Evolutionary conservation across 129 eudicot species (phyloP).

Genomic region (Centella asiatica): DNA sequence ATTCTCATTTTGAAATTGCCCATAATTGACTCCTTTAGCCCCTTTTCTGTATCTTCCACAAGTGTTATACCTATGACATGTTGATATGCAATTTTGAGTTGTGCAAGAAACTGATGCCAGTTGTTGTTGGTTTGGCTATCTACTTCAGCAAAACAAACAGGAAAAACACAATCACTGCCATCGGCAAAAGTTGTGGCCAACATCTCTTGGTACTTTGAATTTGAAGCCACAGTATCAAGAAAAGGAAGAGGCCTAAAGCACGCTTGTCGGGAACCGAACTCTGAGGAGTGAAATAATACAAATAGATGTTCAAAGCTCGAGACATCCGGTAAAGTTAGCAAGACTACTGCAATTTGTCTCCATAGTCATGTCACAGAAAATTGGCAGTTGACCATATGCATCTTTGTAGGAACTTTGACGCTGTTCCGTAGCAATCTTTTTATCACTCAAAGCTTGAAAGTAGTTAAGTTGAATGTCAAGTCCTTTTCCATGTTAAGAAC

Average conservation of each 20-base stretch:
- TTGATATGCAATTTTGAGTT: conserved; percentile 57
- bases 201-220: conserved; percentile 88
- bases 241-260: conserved; percentile 85
- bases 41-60: conserved; percentile 75
- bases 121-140: conserved; percentile 67
- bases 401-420: conserved; percentile 95
- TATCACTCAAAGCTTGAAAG: conserved; percentile 99
- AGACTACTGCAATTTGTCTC: conserved; percentile 90
- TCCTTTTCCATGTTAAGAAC: conserved; percentile 77
- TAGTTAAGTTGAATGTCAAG: conserved; percentile 79
- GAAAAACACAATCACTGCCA: conserved; percentile 77
- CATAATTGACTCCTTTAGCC: conserved; percentile 63
- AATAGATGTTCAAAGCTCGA: conserved; percentile 87
- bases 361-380: conserved; percentile 77
- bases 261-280: conserved; percentile 70
- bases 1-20: conserved; percentile 39
- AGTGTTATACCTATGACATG: conserved; percentile 49
- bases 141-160: conserved; percentile 92
- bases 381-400: conserved; percentile 76
- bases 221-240: conserved; percentile 63
- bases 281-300: conserved; percentile 67
- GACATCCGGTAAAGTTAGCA: conserved; percentile 75
- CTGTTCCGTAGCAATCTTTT: conserved; percentile 93
- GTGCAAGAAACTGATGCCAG: conserved; percentile 83
- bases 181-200: conserved; percentile 87